Evolutionary conservation across 352 stramenopile genomes (phyloP), one percentile per base, ranked within the genome.

Genomic region (Plasmopara viticola): DNA sequence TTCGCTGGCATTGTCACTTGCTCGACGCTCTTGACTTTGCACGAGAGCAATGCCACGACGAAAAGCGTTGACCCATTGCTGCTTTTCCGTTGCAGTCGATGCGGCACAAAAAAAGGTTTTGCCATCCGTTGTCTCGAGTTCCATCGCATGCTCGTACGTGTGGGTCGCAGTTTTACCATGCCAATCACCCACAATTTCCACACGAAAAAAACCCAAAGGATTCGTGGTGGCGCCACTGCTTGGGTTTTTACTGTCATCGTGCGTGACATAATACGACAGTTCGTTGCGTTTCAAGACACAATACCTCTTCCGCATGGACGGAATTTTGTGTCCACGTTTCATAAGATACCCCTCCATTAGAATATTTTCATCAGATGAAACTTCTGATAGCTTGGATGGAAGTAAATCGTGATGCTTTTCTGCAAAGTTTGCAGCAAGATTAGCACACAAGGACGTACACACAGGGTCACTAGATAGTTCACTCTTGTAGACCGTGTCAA

Each of bases 271-370:
- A 53, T 88, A 87, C 30, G 58, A 68, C 14, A 91, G 53, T 5
- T 70, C 61, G 12, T 79, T 71, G 31, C 71, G 63, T 6, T 73
- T 33, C 0, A 91, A 59, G 14, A 90, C 71, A 17, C 74, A 88
- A 57, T 88, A 91, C 43, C 74, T 69, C 46, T 88, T 89, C 12
- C 73, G 62, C 78, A 91, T 87, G 2, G 78, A 88, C 7, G 78
- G 78, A 18, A 89, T 73, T 20, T 78, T 52, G 54, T 88, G 78
- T 0, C 78, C 78, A 5, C 80, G 78, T 58, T 87, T 89, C 46
- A 84, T 70, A 33, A 91, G 55, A 44, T 91, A 91, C 0, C 81
- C 81, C 53, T 90, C 74, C 69, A 91, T 86, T 9, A 86, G 43
- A 35, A 86, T 72, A 0, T 43, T 29, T 15, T 48, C 53, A 30